These are phyloP conservation scores for Phytophthora agathidicida DNA, from an alignment of 352 stramenopile species.

Conservation along the genomic window DNA sequence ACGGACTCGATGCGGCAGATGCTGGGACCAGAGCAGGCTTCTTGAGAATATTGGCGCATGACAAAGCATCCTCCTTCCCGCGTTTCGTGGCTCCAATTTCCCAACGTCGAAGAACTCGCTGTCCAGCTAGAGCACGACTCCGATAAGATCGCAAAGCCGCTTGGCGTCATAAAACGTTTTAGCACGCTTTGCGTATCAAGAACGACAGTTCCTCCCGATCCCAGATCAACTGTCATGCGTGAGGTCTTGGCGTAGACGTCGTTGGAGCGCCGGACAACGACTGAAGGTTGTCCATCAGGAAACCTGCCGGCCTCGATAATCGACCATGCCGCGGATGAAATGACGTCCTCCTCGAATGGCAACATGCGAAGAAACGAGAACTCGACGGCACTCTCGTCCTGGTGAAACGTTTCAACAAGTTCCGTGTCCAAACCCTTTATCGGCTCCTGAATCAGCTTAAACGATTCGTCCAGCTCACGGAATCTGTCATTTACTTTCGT, in stretches of 20 bases:
- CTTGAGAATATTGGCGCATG: too few relatives aligned
- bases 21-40: too few relatives aligned
- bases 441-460: neutral
- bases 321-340: neutral
- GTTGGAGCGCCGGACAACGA: neutral
- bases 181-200: constrained; percentile 5
- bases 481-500: constrained; percentile 2
- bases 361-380: constrained; percentile 5
- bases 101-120: neutral
- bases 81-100: neutral
- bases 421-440: constrained; percentile 1
- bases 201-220: neutral
- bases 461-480: neutral
- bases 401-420: neutral
- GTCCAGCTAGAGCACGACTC: constrained; percentile 4
- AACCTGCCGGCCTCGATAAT: constrained; percentile 5
- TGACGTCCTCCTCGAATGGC: neutral
- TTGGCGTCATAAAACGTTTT: constrained; percentile 2
- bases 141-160: neutral
- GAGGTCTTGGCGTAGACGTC: constrained; percentile 7
- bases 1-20: too few relatives aligned
- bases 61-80: constrained; percentile 7
- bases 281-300: neutral
- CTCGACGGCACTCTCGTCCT: neutral
- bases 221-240: neutral